phyloP scores from a whole-genome alignment of 2,329 filamentous ascomycete genomes.

The Aspergillus udagawae region DNA sequence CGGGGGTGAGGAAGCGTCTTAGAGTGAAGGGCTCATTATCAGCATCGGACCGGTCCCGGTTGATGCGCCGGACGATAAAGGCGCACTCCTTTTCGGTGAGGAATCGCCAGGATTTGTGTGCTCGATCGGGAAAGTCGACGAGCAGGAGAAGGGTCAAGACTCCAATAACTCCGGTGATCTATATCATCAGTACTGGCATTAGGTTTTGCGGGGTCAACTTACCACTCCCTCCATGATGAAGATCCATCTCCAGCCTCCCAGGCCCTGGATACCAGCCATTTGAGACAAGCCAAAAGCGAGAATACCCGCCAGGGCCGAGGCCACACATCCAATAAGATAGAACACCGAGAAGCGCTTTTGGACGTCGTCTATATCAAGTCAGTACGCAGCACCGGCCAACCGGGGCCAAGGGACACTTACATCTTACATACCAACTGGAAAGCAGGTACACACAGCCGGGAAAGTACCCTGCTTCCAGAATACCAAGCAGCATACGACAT shows the following conservation, averaged over 20 bases:
- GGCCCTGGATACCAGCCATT: constrained; percentile 40
- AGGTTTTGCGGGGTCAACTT: not conserved
- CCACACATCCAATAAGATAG: constrained; percentile 48
- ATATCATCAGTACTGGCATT: not conserved
- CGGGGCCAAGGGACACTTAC: constrained; percentile 13
- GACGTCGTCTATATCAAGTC: constrained; percentile 20
- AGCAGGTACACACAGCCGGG: constrained; percentile 67
- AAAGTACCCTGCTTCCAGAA: constrained; percentile 56
- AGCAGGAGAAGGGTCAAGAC: constrained; percentile 32
- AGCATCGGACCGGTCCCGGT: constrained; percentile 51
- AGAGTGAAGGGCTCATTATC: constrained; percentile 46
- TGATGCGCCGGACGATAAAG: constrained; percentile 50
- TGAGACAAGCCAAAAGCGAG: constrained; percentile 41
- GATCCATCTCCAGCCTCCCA: constrained; percentile 52
- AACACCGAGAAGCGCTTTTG: constrained; percentile 41
- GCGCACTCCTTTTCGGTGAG: constrained; percentile 39
- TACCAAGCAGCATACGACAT: constrained; percentile 23
- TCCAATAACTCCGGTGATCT: constrained; percentile 27
- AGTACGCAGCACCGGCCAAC: not conserved
- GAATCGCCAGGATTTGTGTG: constrained; percentile 31
- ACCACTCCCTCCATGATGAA: constrained; percentile 52
- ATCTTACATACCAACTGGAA: constrained; percentile 65
- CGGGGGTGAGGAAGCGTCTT: constrained; percentile 45
- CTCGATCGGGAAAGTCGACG: constrained; percentile 37
- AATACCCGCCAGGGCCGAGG: constrained; percentile 47